Conservation (phyloP, 2,329 filamentous ascomycete species). For the Macrophomina phaseolina region DNA sequence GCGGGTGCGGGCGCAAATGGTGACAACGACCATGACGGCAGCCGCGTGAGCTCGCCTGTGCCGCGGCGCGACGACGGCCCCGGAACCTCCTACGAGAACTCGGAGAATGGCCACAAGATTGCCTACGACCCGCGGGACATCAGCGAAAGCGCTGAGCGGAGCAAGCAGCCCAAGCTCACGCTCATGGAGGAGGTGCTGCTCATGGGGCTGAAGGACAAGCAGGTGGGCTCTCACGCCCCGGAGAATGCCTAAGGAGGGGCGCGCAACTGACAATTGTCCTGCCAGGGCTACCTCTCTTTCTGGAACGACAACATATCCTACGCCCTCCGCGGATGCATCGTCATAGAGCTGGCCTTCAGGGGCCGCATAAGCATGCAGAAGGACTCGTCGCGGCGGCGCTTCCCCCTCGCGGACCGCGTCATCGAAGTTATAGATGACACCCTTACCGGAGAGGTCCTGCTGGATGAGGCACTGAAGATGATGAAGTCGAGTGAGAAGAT, state of each 20-base stretch:
- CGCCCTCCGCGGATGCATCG: conserved; percentile 94
- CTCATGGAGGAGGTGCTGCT: conserved; percentile 98
- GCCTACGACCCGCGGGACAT: conserved; percentile 97
- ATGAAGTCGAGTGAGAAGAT: conserved; percentile 99
- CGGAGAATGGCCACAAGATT: conserved; percentile 98
- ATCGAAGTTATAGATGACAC: conserved; percentile 98
- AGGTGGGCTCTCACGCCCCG: conserved; percentile 64
- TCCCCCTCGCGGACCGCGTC: conserved; percentile 87
- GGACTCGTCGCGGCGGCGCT: conserved; percentile 87
- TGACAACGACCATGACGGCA: conserved; percentile 65
- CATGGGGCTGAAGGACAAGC: conserved; percentile 96
- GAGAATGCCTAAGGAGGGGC: conserved; percentile 17
- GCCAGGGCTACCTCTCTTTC: conserved; percentile 93
- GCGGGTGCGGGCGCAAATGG: conserved; percentile 64
- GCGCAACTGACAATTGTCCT: conserved; percentile 29
- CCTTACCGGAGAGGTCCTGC: conserved; percentile 91
- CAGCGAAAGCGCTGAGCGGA: conserved; percentile 92
- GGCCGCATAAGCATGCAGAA: conserved; percentile 99
- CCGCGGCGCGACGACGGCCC: conserved; percentile 64
- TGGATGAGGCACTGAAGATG: conserved; percentile 99
- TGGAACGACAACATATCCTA: conserved; percentile 99
- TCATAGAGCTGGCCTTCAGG: conserved; percentile 94
- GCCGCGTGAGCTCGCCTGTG: conserved; percentile 69
- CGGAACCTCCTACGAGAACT: conserved; percentile 84
- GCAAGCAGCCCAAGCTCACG: conserved; percentile 97